These are phyloP conservation scores for Zygotorulaspora florentina DNA, from an alignment of 805 yeast species.

Conservation along the genomic window DNA sequence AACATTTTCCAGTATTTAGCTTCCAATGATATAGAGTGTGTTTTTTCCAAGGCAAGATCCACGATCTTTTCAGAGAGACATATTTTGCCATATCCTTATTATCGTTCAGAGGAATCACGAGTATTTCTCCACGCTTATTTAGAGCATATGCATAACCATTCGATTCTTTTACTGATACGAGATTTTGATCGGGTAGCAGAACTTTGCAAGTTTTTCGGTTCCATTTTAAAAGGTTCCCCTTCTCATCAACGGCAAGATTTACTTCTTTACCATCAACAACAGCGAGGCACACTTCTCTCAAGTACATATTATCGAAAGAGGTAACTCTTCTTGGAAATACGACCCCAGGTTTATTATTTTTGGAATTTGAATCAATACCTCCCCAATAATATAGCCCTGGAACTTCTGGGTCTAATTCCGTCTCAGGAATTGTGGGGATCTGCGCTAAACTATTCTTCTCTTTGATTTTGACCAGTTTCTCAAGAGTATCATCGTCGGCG, in stretches of 20 bases:
- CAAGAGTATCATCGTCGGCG: slow-evolving; percentile 23
- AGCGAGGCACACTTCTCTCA: slow-evolving; percentile 54
- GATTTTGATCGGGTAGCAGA: slow-evolving; percentile 45
- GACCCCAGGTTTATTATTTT: slow-evolving; percentile 28
- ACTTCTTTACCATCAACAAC: slow-evolving; percentile 35
- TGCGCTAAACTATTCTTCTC: slow-evolving; percentile 17
- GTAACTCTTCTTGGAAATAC: slow-evolving; percentile 56
- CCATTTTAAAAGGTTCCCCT: slow-evolving; percentile 77
- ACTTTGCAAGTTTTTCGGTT: slow-evolving; percentile 32
- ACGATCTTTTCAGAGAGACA: slow-evolving; percentile 14
- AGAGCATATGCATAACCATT: slow-evolving; percentile 51
- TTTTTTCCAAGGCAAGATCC: slow-evolving; percentile 25
- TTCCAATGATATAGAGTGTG: slow-evolving; percentile 22
- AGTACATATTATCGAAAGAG: slow-evolving; percentile 56
- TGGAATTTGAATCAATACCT: slow-evolving; percentile 35
- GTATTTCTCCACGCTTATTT: slow-evolving; percentile 35
- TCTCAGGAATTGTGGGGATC: slow-evolving; percentile 30
- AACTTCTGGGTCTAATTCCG: slow-evolving; percentile 37
- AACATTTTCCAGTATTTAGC: slow-evolving; percentile 19
- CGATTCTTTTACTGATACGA: slow-evolving; percentile 46
- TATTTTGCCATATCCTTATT: slow-evolving; percentile 1
- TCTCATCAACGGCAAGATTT: slow-evolving; percentile 56
- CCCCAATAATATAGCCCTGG: slow-evolving; percentile 70
- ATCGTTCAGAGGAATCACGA: slow-evolving; percentile 33
- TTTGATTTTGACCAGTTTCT: slow-evolving; percentile 20